Evolutionary conservation across 352 stramenopile genomes (phyloP).

Genomic region (Globisporangium sylvaticum): DNA sequence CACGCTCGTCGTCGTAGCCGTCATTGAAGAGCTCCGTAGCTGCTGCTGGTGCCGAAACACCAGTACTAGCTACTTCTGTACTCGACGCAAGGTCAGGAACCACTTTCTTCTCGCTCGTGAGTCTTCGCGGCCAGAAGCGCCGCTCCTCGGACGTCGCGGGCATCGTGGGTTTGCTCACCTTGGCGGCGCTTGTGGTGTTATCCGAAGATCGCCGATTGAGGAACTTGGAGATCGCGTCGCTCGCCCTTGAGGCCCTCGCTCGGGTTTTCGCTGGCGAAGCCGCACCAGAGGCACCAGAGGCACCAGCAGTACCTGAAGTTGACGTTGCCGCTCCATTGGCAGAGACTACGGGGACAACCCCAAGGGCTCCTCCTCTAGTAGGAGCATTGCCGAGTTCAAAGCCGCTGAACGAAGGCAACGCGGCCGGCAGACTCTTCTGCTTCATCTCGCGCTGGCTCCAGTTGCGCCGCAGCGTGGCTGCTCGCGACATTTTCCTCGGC

Average conservation of each 20-base stretch:
- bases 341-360: background rate
- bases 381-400: too few species aligned
- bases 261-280: background rate
- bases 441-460: background rate
- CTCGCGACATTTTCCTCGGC: background rate
- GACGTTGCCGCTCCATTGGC: background rate
- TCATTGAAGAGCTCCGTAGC: conserved; percentile 73
- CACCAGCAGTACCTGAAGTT: too few species aligned
- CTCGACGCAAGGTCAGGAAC: background rate
- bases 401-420: background rate
- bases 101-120: conserved; percentile 14
- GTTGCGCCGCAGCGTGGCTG: background rate
- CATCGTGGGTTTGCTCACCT: background rate
- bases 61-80: background rate
- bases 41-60: background rate
- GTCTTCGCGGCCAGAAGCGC: conserved; percentile 11
- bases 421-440: background rate
- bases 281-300: background rate
- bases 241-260: conserved; percentile 6
- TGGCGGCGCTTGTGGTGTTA: background rate
- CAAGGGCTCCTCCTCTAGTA: too few species aligned
- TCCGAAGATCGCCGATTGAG: conserved; percentile 1
- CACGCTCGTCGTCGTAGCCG: conserved; percentile 95
- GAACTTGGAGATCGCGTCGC: conserved; percentile 9
- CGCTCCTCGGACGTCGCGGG: conserved; percentile 1